phyloP scores from a whole-genome alignment of 148 eudicot species.

The Oxyria digyna region DNA sequence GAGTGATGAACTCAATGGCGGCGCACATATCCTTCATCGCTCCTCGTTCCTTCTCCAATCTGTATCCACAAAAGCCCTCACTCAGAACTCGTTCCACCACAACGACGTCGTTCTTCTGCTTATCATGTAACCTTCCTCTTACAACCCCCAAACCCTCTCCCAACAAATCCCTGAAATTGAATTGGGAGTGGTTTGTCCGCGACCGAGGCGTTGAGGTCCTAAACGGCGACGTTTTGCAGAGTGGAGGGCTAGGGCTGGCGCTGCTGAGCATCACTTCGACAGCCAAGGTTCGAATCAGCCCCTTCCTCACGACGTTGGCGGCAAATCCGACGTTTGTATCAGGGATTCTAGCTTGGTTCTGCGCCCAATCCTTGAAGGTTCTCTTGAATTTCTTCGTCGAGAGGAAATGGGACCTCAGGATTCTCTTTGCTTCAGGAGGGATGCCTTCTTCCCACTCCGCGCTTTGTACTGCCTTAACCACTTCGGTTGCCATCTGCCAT shows the following conservation, averaged over 20 bases:
- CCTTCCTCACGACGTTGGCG: constrained; percentile 54
- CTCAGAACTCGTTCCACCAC: neutral
- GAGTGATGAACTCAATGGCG: constrained; percentile 37
- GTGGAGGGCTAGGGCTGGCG: constrained; percentile 48
- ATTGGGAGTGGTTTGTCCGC: too few species aligned
- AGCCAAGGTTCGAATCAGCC: constrained; percentile 51
- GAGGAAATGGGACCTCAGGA: constrained; percentile 65
- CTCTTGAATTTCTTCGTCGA: constrained; percentile 61
- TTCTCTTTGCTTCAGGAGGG: constrained; percentile 76
- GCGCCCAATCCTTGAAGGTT: constrained; percentile 62
- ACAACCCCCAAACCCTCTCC: neutral
- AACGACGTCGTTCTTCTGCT: constrained; percentile 11
- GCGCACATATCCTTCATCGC: constrained; percentile 11
- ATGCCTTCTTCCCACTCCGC: constrained; percentile 98
- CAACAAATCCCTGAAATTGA: too few species aligned
- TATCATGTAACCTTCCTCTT: constrained; percentile 8
- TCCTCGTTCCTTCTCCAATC: constrained; percentile 11
- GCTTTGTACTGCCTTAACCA: constrained; percentile 68
- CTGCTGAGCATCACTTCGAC: constrained; percentile 49
- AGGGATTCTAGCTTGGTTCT: constrained; percentile 47
- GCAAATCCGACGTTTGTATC: constrained; percentile 73
- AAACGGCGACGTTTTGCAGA: constrained; percentile 19
- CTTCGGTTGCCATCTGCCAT: constrained; percentile 80
- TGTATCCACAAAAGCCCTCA: constrained; percentile 5
- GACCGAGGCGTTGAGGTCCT: neutral